Percentiles rank a stretch among this genome's conserved stretches.
Conservation (phyloP, 768 basidiomycete species). For the Lactarius trivialis region DNA sequence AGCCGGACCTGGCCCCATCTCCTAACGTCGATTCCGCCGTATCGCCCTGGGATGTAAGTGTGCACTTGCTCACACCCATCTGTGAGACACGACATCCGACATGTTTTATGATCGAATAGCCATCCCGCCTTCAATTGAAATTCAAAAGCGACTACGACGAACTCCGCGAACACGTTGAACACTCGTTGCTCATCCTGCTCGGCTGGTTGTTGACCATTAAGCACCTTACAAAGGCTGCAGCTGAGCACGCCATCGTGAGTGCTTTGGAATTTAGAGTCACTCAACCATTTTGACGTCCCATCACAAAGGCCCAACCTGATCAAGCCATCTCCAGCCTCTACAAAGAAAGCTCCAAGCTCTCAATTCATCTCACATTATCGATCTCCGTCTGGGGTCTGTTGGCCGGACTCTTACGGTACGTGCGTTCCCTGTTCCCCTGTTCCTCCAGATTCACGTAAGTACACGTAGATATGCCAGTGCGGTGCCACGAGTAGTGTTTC, state of each 20-base stretch:
- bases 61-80: background rate
- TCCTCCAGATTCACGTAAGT: background rate
- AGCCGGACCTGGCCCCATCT: background rate
- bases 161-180: conserved; percentile 10
- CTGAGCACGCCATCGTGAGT: conserved; percentile 3
- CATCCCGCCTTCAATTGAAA: conserved; percentile 6
- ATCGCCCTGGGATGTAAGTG: conserved; percentile 9
- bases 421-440: background rate
- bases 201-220: conserved; percentile 1
- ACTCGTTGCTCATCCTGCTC: background rate
- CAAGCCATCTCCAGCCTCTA: background rate
- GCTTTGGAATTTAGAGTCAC: no score
- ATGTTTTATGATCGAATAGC: background rate
- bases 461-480: background rate
- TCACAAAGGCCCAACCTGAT: background rate
- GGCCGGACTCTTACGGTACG: background rate
- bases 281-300: background rate
- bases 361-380: background rate
- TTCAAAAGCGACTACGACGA: conserved; percentile 12
- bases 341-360: background rate
- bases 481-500: background rate
- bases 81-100: background rate
- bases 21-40: background rate
- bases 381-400: background rate
- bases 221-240: background rate